Base-by-base conservation (phyloP, 371 early-diverging fungal genomes). In the Mucor racemosus region DNA sequence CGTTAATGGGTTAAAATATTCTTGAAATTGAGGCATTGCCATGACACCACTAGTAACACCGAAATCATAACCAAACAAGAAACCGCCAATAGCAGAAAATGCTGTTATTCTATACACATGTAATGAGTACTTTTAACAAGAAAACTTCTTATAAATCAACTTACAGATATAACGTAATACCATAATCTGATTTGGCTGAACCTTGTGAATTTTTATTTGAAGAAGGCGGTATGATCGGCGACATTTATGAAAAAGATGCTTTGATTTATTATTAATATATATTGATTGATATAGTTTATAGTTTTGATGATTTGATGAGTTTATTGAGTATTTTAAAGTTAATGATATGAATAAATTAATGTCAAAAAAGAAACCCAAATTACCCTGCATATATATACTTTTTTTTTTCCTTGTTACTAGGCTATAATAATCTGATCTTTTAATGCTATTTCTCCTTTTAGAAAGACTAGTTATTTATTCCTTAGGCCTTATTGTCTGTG, bases 11-110 rank as follows among this genome's bases (percentile, higher is more conserved):
- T 66, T 65, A 58, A 75, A 75, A 44, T 77, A 77, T 26, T n/a
- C 65, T 54, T 69, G 70, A 40, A 77, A 75, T 11, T 69, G 66
- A 36, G 65, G 64, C 77, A 77, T 77, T 17, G 65, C 75, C 63
- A 77, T 67, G 35, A 77, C 77, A 66, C 75, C 72, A 59, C 77
- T 77, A 31, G 77, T 75, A 7, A 77, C 77, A 48, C 77, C 77
- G 55, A 77, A 75, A 46, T 77, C 77, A 50, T 74, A 77, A 46
- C 77, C 77, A 66, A 77, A 77, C 36, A 77, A 63, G 42, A 77
- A 69, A 33, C 77, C 77, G 44, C 75, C 77, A 34, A 74, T 65
- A 15, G 75, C 77, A 31, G 77, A 72, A 48, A 77, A 77, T 26
- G 75, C 77, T 53, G 77, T 77, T 36, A 74, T 72, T 17, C 77